A percentile compares a stretch with the other conserved stretches of the same genome.
These are phyloP conservation scores for Quercus glauca DNA, from an alignment of 306 rosid genomes.

Conservation along the genomic window DNA sequence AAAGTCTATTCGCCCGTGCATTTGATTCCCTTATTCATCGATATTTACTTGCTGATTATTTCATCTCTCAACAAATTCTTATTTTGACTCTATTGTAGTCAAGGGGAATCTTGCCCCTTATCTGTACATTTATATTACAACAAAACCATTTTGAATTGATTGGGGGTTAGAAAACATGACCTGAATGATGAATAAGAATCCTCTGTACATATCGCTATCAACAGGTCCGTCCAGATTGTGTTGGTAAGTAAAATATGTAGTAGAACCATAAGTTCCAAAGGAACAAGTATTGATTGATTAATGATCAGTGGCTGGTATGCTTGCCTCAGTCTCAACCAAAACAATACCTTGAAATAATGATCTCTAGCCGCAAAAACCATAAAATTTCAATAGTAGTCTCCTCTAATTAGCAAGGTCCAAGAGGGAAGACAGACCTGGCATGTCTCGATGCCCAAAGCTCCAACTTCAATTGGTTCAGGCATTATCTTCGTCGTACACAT, in stretches of 20 bases:
- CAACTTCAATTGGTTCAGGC: constrained; percentile 20
- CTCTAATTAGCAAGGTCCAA: neutral
- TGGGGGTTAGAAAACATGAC: no score
- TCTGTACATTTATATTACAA: neutral
- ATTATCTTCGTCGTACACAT: constrained; percentile 39
- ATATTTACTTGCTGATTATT: no score
- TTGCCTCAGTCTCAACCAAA: neutral
- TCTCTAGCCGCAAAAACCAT: neutral
- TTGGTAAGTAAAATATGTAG: neutral
- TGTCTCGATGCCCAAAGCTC: neutral
- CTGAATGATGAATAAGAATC: no score
- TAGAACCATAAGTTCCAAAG: neutral
- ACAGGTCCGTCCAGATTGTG: neutral
- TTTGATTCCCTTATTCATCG: no score
- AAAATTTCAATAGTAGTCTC: neutral
- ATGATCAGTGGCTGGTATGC: no score
- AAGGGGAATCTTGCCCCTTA: neutral
- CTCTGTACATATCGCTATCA: neutral
- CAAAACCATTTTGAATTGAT: no score
- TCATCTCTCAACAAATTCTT: no score
- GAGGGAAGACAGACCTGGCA: neutral
- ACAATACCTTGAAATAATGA: neutral
- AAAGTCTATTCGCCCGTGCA: no score
- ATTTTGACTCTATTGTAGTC: no score
- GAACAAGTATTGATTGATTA: no score